phyloP scores from a whole-genome alignment of 768 basidiomycete species.

The Russula earlei region DNA sequence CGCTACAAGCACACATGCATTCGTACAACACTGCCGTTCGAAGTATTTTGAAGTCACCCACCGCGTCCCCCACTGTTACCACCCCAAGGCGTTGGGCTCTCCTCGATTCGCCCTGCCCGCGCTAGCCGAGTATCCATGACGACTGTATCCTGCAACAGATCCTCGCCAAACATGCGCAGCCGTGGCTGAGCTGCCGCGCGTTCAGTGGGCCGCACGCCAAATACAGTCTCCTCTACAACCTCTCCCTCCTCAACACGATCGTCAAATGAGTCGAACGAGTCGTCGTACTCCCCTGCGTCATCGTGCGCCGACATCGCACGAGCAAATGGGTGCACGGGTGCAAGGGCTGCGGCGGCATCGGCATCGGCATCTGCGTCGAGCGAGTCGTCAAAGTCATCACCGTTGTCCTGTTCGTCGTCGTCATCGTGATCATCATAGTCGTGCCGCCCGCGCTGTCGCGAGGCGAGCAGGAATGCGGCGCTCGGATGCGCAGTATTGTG shows the following conservation, averaged over 20 bases:
- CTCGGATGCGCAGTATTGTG: slow-evolving; percentile 56
- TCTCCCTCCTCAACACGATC: slow-evolving; percentile 33
- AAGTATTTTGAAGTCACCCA: not conserved
- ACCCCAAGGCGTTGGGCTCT: slow-evolving; percentile 53
- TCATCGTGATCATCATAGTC: slow-evolving; percentile 13
- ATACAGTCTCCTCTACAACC: slow-evolving; percentile 54
- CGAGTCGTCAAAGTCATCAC: slow-evolving; percentile 27
- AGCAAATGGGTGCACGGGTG: slow-evolving; percentile 56
- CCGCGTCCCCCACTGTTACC: not conserved
- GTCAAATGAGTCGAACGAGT: slow-evolving; percentile 37
- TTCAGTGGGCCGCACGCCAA: slow-evolving; percentile 54
- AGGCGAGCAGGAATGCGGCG: slow-evolving; percentile 60
- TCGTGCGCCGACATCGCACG: slow-evolving; percentile 23
- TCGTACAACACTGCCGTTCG: too few species aligned
- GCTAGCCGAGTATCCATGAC: slow-evolving; percentile 48
- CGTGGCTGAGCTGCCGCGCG: slow-evolving; percentile 24
- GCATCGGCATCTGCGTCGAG: slow-evolving; percentile 35
- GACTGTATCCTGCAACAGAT: slow-evolving; percentile 53
- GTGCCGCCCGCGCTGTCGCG: slow-evolving; percentile 23
- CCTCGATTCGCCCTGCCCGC: slow-evolving; percentile 41
- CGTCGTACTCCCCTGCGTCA: slow-evolving; percentile 25
- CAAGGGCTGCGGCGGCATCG: slow-evolving; percentile 30
- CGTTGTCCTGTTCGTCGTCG: slow-evolving; percentile 18
- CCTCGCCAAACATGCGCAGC: slow-evolving; percentile 52
- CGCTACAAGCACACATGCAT: not conserved